A percentile compares a stretch with the other conserved stretches of the same genome.
Evolutionary conservation across 148 eudicot species (phyloP).

Genomic region (Vaccinium corymbosum): DNA sequence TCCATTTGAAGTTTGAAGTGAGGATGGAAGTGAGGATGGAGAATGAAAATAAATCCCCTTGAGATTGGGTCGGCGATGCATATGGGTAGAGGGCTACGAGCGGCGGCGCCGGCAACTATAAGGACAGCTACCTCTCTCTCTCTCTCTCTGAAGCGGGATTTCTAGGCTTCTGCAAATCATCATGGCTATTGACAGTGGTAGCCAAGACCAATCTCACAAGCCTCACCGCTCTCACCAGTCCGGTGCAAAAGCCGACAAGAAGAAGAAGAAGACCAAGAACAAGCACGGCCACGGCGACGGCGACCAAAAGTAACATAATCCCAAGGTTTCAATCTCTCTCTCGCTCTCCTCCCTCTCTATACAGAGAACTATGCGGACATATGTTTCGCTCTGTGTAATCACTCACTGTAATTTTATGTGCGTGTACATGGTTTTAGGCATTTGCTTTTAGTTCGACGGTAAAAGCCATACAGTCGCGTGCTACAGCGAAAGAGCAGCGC

Average conservation of each 20-base stretch:
- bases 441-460: conserved; percentile 33
- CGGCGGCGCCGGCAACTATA: too few species aligned
- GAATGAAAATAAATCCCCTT: too few species aligned
- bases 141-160: not conserved
- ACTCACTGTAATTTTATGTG: too few species aligned
- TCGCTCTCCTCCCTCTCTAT: not conserved
- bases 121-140: not conserved
- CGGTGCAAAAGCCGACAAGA: conserved; percentile 59
- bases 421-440: too few species aligned
- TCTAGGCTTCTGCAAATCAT: conserved; percentile 17
- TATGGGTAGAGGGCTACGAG: too few species aligned
- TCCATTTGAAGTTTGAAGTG: too few species aligned
- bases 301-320: conserved; percentile 45
- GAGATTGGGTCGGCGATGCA: too few species aligned
- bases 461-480: conserved; percentile 71
- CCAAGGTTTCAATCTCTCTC: conserved; percentile 47
- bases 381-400: too few species aligned
- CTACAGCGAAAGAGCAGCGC: conserved; percentile 86
- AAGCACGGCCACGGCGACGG: conserved; percentile 21
- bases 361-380: too few species aligned
- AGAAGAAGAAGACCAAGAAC: conserved; percentile 27
- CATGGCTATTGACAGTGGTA: conserved; percentile 36
- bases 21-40: too few species aligned
- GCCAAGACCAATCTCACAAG: conserved; percentile 48
- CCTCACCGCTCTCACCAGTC: conserved; percentile 55